phyloP scores from a whole-genome alignment of 106 monocot species.

The Narthecium ossifragum region DNA sequence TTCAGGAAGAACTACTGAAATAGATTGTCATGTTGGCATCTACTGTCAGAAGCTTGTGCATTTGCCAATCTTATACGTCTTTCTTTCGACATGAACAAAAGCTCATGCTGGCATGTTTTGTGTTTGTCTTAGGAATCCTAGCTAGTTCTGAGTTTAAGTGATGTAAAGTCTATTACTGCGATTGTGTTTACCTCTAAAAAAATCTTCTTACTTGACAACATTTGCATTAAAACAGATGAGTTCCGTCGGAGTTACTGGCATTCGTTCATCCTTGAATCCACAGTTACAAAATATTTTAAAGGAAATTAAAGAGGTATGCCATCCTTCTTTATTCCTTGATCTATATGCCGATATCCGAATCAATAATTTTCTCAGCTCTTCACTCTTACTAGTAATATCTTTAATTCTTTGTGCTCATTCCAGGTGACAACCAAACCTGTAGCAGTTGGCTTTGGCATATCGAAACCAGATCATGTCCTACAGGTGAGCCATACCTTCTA shows the following conservation, averaged over 20 bases:
- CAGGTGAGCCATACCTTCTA: conserved; percentile 28
- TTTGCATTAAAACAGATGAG: conserved; percentile 38
- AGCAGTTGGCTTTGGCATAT: conserved; percentile 77
- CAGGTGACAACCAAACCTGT: conserved; percentile 61
- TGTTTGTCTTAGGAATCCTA: neutral
- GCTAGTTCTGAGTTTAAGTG: neutral
- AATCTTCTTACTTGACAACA: no score
- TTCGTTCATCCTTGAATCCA: conserved; percentile 23
- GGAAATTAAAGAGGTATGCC: conserved; percentile 32
- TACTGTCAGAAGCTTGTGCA: neutral
- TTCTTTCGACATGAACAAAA: neutral
- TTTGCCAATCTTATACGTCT: neutral
- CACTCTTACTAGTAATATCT: no score
- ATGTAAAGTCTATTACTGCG: neutral
- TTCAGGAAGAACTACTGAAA: neutral
- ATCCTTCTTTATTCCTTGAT: no score
- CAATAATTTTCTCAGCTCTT: no score
- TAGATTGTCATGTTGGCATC: neutral
- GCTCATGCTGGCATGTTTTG: neutral
- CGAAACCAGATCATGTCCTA: conserved; percentile 65
- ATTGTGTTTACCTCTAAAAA: no score
- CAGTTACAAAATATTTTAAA: conserved; percentile 26
- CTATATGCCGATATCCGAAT: no score
- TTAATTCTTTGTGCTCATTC: neutral
- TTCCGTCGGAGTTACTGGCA: conserved; percentile 39